Base-by-base conservation (phyloP, 208 protist species). In the Vickermania spadyakhi region DNA sequence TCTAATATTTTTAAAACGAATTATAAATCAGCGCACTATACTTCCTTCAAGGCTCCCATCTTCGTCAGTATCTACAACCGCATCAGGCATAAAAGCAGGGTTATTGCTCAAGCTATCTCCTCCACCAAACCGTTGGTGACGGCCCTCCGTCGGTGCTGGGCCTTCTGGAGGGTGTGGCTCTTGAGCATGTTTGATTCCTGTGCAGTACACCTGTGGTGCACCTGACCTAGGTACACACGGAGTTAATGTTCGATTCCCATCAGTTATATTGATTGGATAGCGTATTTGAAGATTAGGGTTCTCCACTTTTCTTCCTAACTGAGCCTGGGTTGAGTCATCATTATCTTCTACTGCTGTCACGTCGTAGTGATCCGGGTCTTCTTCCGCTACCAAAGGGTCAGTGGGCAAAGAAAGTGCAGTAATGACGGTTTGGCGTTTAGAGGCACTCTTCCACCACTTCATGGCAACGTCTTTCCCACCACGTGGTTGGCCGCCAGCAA, bases 401-500 rank as follows among this genome's bases (percentile, higher is more conserved):
- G 52, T 60, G 2, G 52, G 51, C n/a, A 23, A 23, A 2, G 60
- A 22, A 4, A 52, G 22, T 31, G 27, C 52, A 13, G 36, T 57
- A 1, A 3, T 22, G 5, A 14, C 57, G 28, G 30, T 11, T 56
- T 23, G 7, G 25, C 18, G 23, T 4, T 27, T 4, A 22, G 28
- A 26, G 14, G 31, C 31, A 28, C 21, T 22, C 0, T 30, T 13
- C 73, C 72, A 81, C 36, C 60, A 81, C 53, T 57, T 28, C 2
- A 14, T 11, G 13, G 63, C 56, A 26, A 81, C 36, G 13, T 75
- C 79, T 0, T 23, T 25, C 2, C 68, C 62, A 2, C 31, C 49
- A 22, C 73, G 71, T 18, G 77, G 81, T 59, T 91, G 79, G 13
- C 81, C 79, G 1, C 78, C 31, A 11, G 79, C 80, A 53, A 89